A percentile compares a stretch with the other conserved stretches of the same genome.
Evolutionary conservation across 164 flowering plant genomes (phyloP).

Genomic region (Umbilicus rupestris): DNA sequence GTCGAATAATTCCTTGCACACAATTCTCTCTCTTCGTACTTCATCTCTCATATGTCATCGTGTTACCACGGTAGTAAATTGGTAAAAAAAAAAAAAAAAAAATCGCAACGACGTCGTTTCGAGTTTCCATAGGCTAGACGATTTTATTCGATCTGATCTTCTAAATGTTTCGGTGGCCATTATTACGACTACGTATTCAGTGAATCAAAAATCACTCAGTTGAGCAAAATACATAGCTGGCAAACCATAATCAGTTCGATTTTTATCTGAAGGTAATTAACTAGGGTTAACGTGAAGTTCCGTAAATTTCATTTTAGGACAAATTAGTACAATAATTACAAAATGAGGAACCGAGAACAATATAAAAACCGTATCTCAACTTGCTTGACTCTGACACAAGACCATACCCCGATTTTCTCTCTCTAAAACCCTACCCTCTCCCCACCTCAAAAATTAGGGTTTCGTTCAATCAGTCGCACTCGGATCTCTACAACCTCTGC

Average conservation of each 20-base stretch:
- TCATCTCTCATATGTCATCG: too few relatives aligned
- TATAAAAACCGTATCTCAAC: background rate
- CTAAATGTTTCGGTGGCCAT: background rate
- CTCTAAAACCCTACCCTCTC: constrained; percentile 1
- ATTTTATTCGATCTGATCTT: background rate
- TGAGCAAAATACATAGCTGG: background rate
- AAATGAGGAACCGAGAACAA: background rate
- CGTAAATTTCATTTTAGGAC: background rate
- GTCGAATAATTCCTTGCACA: too few relatives aligned
- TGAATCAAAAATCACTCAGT: background rate
- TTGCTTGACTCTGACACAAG: background rate
- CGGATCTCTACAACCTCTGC: background rate
- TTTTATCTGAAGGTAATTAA: background rate
- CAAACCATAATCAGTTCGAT: background rate
- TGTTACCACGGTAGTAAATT: too few relatives aligned
- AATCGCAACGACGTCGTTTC: too few relatives aligned
- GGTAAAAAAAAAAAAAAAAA: too few relatives aligned
- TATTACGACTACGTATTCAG: background rate
- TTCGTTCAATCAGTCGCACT: constrained; percentile 4
- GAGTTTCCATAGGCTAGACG: too few relatives aligned
- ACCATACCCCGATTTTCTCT: background rate
- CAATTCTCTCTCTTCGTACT: too few relatives aligned
- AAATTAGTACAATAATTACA: background rate
- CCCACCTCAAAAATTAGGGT: constrained; percentile 2
- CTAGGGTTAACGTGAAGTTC: background rate